Evolutionary conservation across 176 grass and related monocot genomes (phyloP), one percentile per base, ranked within the genome.

Genomic region (Leersia perrieri): DNA sequence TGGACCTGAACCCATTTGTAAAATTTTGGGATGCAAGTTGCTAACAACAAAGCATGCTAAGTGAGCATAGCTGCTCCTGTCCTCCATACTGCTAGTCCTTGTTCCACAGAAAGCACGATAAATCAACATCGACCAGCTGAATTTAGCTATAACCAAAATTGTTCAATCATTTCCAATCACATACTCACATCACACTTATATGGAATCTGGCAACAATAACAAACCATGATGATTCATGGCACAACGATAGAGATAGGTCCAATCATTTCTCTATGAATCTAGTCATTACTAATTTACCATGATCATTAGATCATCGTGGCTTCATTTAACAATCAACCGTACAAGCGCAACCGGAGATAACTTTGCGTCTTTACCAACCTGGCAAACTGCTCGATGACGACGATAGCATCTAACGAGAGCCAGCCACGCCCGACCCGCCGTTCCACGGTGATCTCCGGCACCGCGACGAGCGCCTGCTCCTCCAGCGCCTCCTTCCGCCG

Each of bases 341-440:
- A 60, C 60, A 33, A 80, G 22, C 49, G 4, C 58, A 79, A 29
- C 36, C 70, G 18, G n/a, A 42, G 25, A 60, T 25, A 23, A 34
- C n/a, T 68, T n/a, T n/a, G n/a, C n/a, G n/a, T n/a, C n/a, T n/a
- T 49, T 62, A 58, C 73, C 36, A 68, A 98, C 96, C 90, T 98
- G 34, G 81, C 88, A 15, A 98, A 98, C 84, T 95, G 96, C 82
- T 98, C 96, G 62, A 98, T 82, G 83, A 90, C 61, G 66, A 98
- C 87, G 25, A 90, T 75, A 31, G 96, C 88, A 25, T 90, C 92
- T 53, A 90, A 55, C 65, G 96, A 95, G 63, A 98, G 90, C 82
- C 63, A 82, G 4, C 86, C 92, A 53, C 71, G 60, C 12, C 84
- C 33, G 18, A 94, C 87, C 88, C 33, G 83, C 9, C 72, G 73